A percentile compares a stretch with the other conserved stretches of the same genome.
Evolutionary conservation across 192 early-diverging fungal species (phyloP).

Genomic region (Pecoramyces ruminantium): DNA sequence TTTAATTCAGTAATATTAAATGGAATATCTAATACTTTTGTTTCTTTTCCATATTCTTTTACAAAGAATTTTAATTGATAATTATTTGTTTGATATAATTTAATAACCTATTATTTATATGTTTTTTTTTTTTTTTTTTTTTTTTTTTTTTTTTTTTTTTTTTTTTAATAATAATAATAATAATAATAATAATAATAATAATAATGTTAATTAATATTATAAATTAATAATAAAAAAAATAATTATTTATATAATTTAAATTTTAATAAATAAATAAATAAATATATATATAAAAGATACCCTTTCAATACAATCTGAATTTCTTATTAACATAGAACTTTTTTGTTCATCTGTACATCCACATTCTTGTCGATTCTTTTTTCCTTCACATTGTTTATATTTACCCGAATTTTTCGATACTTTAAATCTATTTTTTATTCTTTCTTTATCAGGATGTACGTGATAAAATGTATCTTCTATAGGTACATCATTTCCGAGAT

Average conservation of each 20-base stretch:
- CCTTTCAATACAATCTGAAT: neutral
- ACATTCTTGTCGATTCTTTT: neutral
- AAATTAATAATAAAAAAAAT: too few species aligned
- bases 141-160: neutral
- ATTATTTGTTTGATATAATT: neutral
- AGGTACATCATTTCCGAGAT: neutral
- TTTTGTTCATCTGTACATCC: neutral
- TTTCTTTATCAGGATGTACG: neutral
- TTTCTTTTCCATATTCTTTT: neutral
- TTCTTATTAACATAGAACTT: neutral
- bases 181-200: too few species aligned
- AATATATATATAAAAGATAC: neutral
- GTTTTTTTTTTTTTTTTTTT: neutral
- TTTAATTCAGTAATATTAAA: neutral
- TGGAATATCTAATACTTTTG: neutral
- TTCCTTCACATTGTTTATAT: neutral
- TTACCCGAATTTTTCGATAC: neutral
- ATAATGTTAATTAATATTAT: too few species aligned
- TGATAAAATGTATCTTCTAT: neutral
- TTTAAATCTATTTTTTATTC: neutral
- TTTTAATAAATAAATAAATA: neutral
- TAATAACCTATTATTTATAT: neutral
- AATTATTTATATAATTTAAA: too few species aligned
- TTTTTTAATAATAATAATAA: too few species aligned
- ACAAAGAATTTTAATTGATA: neutral